Evolutionary conservation across 2,329 filamentous ascomycete genomes (phyloP), one percentile per base, ranked within the genome.

Genomic region (Orbilia ellipsospora): DNA sequence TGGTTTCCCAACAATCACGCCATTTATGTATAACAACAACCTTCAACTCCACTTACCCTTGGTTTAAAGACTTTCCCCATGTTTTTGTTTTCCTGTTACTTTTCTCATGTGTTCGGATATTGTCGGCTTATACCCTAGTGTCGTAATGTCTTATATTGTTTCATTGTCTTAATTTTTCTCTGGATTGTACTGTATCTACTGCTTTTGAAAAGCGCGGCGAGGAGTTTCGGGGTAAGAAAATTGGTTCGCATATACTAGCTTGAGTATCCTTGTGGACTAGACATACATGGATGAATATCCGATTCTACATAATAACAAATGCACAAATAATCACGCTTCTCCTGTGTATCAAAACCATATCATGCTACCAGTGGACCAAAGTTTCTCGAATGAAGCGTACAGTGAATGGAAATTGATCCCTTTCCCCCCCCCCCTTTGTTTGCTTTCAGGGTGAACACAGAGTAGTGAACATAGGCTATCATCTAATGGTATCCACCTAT

Each of bases 81-180:
- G 15, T 28, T 26, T 52, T 50, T 31, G 2, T 44, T 51, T 61
- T 56, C n/a, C 31, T 4, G 36, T 50, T 36, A 36, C 8, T 36
- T 23, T 51, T 18, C 28, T 60, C 40, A 16, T n/a, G 42, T 54
- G 28, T 20, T 67, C 64, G 72, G 62, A 68, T 68, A 62, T 45
- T 64, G 31, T 59, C 59, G 64, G 72, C 57, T 75, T 48, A 75
- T 75, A 75, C 64, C 72, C 64, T 26, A 65, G 72, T 59, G 59
- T 68, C 55, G 72, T 44, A 12, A 65, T 65, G 48, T 65, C 44
- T 36, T 64, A 13, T 65, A n/a, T 13, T 44, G 57, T 60, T 60
- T 48, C n/a, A 12, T 18, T 51, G 44, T 52, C 23, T 36, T 10
- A 26, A 26, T 16, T 59, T 64, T 16, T 15, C 16, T 52, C 15